Conservation (phyloP, 352 stramenopile genomes). For the Pythium apleroticum region DNA sequence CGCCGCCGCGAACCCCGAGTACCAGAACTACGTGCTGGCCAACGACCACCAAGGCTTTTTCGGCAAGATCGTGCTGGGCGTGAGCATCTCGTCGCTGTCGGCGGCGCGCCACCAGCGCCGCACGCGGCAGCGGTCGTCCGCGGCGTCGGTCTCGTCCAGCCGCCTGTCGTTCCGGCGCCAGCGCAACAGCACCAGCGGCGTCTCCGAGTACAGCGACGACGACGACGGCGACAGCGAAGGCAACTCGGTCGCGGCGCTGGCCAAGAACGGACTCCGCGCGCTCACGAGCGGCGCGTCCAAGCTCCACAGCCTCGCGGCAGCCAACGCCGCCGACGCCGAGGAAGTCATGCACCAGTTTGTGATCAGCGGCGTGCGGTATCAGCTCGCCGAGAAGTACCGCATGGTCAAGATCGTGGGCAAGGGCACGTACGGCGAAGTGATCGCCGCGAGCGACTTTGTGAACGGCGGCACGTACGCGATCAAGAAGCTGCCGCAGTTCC, state of each 20-base stretch:
- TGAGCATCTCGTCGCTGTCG: conserved; percentile 71
- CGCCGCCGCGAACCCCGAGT: conserved; percentile 28
- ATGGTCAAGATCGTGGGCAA: conserved; percentile 90
- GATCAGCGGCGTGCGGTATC: conserved; percentile 86
- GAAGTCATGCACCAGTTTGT: conserved; percentile 89
- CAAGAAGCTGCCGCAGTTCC: conserved; percentile 87
- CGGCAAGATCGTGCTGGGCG: conserved; percentile 65
- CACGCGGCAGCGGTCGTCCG: conserved; percentile 40
- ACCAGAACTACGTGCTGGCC: conserved; percentile 75
- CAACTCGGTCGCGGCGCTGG: conserved; percentile 25
- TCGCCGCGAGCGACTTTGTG: conserved; percentile 85
- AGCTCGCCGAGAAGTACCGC: conserved; percentile 83
- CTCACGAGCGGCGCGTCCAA: conserved; percentile 17
- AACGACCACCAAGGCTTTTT: conserved; percentile 87
- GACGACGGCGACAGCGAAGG: conserved; percentile 16
- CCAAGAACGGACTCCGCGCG: conserved; percentile 25
- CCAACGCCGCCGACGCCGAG: conserved; percentile 29
- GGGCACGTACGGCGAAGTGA: conserved; percentile 90
- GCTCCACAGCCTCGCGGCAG: neutral
- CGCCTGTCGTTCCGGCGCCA: conserved; percentile 25
- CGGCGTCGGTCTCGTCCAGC: conserved; percentile 12
- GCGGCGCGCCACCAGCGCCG: conserved; percentile 30
- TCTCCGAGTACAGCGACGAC: conserved; percentile 8
- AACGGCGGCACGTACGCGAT: conserved; percentile 85
- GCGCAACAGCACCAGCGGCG: conserved; percentile 9